A percentile compares a stretch with the other conserved stretches of the same genome.
Evolutionary conservation across 202 grass and related monocot genomes (phyloP).

Genomic region (Panicum virgatum): DNA sequence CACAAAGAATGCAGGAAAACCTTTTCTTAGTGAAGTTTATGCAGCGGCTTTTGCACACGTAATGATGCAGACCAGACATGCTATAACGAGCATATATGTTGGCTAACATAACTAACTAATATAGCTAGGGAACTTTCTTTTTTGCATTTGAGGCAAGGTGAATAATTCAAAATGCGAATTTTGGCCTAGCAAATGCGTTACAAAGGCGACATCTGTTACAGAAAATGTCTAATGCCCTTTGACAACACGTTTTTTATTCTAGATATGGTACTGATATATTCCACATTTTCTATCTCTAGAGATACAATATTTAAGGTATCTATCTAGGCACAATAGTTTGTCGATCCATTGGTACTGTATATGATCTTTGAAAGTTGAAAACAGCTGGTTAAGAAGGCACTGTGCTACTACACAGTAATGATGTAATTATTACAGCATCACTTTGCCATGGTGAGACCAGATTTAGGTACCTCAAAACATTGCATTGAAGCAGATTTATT

Average conservation of each 20-base stretch:
- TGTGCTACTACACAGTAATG: neutral
- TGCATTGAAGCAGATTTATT: neutral
- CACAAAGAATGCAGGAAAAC: conserved; percentile 19
- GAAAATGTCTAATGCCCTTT: conserved; percentile 31
- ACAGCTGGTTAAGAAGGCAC: neutral
- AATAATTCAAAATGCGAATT: conserved; percentile 38
- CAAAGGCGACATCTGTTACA: conserved; percentile 21
- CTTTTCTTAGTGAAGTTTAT: conserved; percentile 23
- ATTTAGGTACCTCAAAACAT: neutral
- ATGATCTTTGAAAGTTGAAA: conserved; percentile 9
- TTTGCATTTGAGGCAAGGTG: conserved; percentile 42
- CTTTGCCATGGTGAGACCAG: neutral
- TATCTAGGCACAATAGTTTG: conserved; percentile 20
- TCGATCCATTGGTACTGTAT: neutral
- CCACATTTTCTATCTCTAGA: conserved; percentile 4
- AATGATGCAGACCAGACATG: conserved; percentile 29
- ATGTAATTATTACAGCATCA: neutral
- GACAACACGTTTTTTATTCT: conserved; percentile 40
- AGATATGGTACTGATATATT: conserved; percentile 54
- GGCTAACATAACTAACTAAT: conserved; percentile 8
- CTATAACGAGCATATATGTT: conserved; percentile 7
- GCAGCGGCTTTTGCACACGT: conserved; percentile 36
- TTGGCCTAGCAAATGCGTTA: conserved; percentile 27
- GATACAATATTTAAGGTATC: conserved; percentile 61
- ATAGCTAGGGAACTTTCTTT: conserved; percentile 29